Evolutionary conservation across 108 stramenopile genomes (phyloP).

Genomic region (Nitzschia sp.): DNA sequence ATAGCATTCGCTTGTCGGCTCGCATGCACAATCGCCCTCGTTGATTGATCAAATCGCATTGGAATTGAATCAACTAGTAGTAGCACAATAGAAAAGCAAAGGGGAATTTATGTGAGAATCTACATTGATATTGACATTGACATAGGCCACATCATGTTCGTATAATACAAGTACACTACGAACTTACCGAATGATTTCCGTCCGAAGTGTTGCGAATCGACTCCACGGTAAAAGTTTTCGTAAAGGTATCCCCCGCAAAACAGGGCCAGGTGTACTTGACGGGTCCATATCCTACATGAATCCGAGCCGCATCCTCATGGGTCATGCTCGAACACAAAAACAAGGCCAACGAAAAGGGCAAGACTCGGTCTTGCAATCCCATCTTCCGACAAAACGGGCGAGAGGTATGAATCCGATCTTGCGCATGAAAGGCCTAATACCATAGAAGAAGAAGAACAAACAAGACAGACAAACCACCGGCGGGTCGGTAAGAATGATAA

Average conservation of each 20-base stretch:
- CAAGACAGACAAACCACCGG: background rate
- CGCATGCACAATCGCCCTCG: conserved; percentile 78
- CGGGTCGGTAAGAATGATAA: background rate
- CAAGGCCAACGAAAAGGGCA: conserved; percentile 70
- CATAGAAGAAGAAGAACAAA: background rate
- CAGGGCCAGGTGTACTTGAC: conserved; percentile 83
- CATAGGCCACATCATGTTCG: no score
- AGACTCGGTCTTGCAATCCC: conserved; percentile 82
- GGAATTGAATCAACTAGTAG: conserved; percentile 58
- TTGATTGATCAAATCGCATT: conserved; percentile 83
- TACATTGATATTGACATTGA: no score
- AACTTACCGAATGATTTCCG: conserved; percentile 56
- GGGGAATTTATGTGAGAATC: no score
- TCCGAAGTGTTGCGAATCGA: conserved; percentile 73
- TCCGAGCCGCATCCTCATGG: conserved; percentile 85
- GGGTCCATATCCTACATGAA: conserved; percentile 80
- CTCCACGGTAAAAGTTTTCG: conserved; percentile 72
- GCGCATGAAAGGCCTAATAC: conserved; percentile 68
- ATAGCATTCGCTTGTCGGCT: conserved; percentile 84
- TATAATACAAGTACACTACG: no score
- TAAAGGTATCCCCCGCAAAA: conserved; percentile 86
- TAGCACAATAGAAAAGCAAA: no score
- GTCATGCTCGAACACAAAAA: conserved; percentile 80
- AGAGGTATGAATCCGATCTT: conserved; percentile 85
- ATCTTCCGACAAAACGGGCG: conserved; percentile 84